Percentiles rank a stretch among this genome's conserved stretches.
Conservation (phyloP, 2,329 filamentous ascomycete species). For the Fusarium aywerte region DNA sequence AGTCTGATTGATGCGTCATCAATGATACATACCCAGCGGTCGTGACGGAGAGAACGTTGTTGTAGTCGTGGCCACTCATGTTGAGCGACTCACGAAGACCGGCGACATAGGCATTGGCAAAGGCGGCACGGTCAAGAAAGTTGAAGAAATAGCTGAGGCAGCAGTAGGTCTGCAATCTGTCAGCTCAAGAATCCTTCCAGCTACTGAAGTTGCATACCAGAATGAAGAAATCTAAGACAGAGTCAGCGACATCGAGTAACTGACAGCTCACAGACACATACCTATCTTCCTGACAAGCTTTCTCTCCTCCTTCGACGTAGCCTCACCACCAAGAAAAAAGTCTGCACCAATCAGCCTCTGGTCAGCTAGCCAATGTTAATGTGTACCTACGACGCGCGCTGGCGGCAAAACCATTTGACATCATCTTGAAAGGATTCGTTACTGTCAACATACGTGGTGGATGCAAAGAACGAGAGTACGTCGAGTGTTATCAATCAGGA, state of each 20-base stretch:
- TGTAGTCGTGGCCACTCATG: conserved; percentile 55
- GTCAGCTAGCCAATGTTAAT: rapidly evolving
- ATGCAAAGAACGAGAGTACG: neutral
- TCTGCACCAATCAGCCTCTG: neutral
- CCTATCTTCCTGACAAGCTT: conserved; percentile 47
- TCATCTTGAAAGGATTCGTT: neutral
- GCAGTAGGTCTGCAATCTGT: conserved; percentile 46
- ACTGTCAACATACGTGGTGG: too few relatives aligned
- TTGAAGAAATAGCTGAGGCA: conserved; percentile 53
- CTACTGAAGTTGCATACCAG: conserved; percentile 18
- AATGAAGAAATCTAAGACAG: conserved; percentile 48
- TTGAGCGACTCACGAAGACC: conserved; percentile 57
- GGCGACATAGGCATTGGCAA: conserved; percentile 57
- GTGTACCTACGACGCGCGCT: conserved; percentile 1
- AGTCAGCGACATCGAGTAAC: rapidly evolving
- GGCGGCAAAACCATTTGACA: neutral
- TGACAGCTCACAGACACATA: neutral
- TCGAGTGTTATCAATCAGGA: neutral
- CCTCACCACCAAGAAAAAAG: conserved; percentile 24
- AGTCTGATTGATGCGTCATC: rapidly evolving
- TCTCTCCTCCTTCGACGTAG: conserved; percentile 42
- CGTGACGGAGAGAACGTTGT: conserved; percentile 43
- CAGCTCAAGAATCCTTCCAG: rapidly evolving
- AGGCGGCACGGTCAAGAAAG: conserved; percentile 50
- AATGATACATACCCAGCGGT: conserved; percentile 41